Base-by-base conservation (phyloP, 768 basidiomycete genomes). In the Pisolithus microcarpus region DNA sequence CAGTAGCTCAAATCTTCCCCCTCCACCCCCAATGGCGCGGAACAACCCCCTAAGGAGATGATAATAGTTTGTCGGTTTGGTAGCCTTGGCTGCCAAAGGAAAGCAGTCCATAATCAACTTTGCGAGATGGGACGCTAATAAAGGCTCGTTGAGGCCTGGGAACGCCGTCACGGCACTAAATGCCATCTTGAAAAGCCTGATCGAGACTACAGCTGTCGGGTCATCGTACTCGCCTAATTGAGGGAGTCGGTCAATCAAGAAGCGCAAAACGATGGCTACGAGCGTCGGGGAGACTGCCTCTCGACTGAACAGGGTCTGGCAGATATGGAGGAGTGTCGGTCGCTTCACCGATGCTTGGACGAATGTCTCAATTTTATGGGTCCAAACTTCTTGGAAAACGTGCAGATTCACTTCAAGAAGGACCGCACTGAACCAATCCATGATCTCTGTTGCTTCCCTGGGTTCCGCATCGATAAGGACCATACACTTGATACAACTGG, bases 51-150 rank as follows among this genome's bases (percentile, higher is more conserved):
- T 80, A 10, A 98, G 79, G 19, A 98, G 79, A 63, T 91, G 85
- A 69, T 93, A 93, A 65, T 98, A 98, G 62, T 94, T 87, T 1
- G 84, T 82, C 1, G 96, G 90, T 59, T 92, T 91, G 23, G 85
- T 76, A 1, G 95, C 85, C 65, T 92, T 94, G 26, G 91, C 87
- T 3, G 95, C 92, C 48, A 94, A 76, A 36, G 92, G 89, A 65
- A 99, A 96, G 53, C 90, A 97, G 60, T 93, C 89, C 86, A 96
- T 94, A 59, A 99, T 84, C 42, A 99, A 70, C 65, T 91, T 91
- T 15, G 89, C 84, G 34, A 99, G 78, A 70, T 98, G 91, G 1
- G 88, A 82, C 13, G 92, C 92, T n/a, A 99, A 74, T 48, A 98
- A 91, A 7, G 85, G 79, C 68, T 99, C 96, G 68, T 97, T 98